Evolutionary conservation across 768 basidiomycete species (phyloP), one percentile per base, ranked within the genome.

Genomic region (Amanita pallidorosea): DNA sequence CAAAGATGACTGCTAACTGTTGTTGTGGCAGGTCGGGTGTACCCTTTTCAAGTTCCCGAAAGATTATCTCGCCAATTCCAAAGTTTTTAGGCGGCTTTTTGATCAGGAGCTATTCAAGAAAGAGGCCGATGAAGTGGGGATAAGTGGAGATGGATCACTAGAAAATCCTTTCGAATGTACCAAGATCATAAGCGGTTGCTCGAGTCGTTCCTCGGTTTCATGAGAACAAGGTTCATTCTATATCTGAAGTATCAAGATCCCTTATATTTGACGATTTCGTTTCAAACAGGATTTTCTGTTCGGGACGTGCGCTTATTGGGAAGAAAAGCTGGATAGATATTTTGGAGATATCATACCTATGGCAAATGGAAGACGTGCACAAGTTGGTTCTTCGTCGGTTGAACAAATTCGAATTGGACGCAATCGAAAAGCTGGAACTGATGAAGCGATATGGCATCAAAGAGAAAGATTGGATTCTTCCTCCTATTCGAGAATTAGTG

Each of bases 261-360:
- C n/a, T 3, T 38, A 7, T 7, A n/a, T 18, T 38, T 18, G 15
- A 7, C 15, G 1, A 7, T 3, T 13, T 38, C 4, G n/a, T 7
- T 7, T 1, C 27, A 27, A 17, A 38, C 42, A 43, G 42, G 22
- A 43, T 43, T 13, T 43, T 11, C 22, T 11, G 7, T 25, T 23
- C 22, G 12, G n/a, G 12, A 27, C 13, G 11, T 13, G 23, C 11
- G 2, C 13, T 13, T 13, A 13, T 15, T 7, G 12, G 4, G 42
- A 43, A 43, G 18, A 51, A 57, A 13, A 45, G 55, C n/a, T 59
- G 58, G 56, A 42, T 40, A 13, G 53, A 49, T 15, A 49, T 53
- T 4, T 49, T 58, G 9, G 35, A 43, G 7, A 47, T 58, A 4
- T 54, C 57, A 5, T 47, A 51, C 13, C 49, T 53, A 45, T 59